Conservation (phyloP, 768 basidiomycete species). For the Lyophyllum atratum region DNA sequence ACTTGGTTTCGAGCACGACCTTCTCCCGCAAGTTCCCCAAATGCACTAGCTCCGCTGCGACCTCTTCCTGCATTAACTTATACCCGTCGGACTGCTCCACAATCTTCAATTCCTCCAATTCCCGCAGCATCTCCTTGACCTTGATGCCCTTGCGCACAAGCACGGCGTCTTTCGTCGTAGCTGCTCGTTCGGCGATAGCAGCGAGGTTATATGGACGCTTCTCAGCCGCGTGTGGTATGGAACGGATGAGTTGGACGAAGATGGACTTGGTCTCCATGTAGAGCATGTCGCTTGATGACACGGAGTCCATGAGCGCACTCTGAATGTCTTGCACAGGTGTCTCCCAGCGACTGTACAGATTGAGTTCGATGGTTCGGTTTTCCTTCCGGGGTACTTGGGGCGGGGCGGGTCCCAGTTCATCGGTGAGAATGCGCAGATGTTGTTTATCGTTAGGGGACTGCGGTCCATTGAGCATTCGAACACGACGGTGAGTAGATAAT, state of each 20-base stretch:
- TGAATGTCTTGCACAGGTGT: constrained; percentile 98
- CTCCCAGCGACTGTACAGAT: constrained; percentile 97
- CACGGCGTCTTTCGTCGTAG: constrained; percentile 95
- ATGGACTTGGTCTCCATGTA: constrained; percentile 99
- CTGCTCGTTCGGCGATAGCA: constrained; percentile 90
- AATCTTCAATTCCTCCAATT: constrained; percentile 88
- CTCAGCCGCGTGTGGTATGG: constrained; percentile 81
- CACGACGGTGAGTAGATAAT: not conserved
- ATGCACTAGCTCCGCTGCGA: constrained; percentile 92
- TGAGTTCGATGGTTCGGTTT: constrained; percentile 90
- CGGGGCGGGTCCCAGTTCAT: constrained; percentile 93
- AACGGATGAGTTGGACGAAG: constrained; percentile 96
- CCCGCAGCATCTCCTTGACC: constrained; percentile 98
- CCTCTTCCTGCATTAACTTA: constrained; percentile 97
- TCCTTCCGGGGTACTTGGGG: constrained; percentile 97
- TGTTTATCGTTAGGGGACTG: constrained; percentile 98
- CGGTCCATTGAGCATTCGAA: constrained; percentile 1
- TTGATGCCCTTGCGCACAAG: constrained; percentile 98
- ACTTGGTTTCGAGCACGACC: constrained; percentile 88
- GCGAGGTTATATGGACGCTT: constrained; percentile 89
- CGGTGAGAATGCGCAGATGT: constrained; percentile 93
- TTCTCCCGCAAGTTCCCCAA: constrained; percentile 97
- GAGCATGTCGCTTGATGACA: constrained; percentile 97
- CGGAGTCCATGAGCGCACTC: constrained; percentile 94
- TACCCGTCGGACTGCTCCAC: constrained; percentile 83